Percentiles rank a stretch among this genome's conserved stretches.
These are phyloP conservation scores for Gyrodon lividus DNA, from an alignment of 768 basidiomycete genomes.

Conservation along the genomic window DNA sequence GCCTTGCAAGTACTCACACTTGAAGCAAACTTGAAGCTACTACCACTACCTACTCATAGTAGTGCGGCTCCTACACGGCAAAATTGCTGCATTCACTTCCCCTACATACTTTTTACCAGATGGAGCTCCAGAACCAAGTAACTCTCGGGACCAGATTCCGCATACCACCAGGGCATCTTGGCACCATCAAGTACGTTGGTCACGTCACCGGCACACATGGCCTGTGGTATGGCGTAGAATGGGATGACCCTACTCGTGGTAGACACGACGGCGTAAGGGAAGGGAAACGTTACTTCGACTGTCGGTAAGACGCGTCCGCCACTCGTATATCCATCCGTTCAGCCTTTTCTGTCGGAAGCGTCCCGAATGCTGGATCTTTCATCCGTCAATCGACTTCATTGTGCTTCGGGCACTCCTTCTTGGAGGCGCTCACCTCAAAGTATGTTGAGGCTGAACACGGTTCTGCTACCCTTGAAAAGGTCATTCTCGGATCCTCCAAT, in stretches of 20 bases:
- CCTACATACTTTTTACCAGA: neutral
- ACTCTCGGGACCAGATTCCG: constrained; percentile 55
- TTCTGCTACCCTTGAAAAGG: constrained; percentile 51
- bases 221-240: constrained; percentile 94
- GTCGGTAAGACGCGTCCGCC: constrained; percentile 48
- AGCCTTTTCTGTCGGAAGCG: constrained; percentile 38
- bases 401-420: constrained; percentile 66
- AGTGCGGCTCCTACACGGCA: too few relatives aligned
- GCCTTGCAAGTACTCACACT: neutral
- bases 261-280: constrained; percentile 86
- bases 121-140: constrained; percentile 18
- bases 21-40: too few relatives aligned
- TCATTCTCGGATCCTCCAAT: constrained; percentile 77
- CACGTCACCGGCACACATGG: constrained; percentile 61
- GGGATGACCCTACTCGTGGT: constrained; percentile 84
- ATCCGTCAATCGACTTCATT: constrained; percentile 64
- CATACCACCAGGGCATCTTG: constrained; percentile 48
- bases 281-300: constrained; percentile 74
- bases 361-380: constrained; percentile 71
- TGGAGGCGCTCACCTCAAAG: constrained; percentile 70
- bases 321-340: constrained; percentile 10
- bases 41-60: too few relatives aligned
- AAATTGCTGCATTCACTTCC: too few relatives aligned
- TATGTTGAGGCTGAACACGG: constrained; percentile 70
- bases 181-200: constrained; percentile 72